These are phyloP conservation scores for Westerdykella ornata DNA, from an alignment of 2,329 filamentous ascomycete species.

Conservation along the genomic window DNA sequence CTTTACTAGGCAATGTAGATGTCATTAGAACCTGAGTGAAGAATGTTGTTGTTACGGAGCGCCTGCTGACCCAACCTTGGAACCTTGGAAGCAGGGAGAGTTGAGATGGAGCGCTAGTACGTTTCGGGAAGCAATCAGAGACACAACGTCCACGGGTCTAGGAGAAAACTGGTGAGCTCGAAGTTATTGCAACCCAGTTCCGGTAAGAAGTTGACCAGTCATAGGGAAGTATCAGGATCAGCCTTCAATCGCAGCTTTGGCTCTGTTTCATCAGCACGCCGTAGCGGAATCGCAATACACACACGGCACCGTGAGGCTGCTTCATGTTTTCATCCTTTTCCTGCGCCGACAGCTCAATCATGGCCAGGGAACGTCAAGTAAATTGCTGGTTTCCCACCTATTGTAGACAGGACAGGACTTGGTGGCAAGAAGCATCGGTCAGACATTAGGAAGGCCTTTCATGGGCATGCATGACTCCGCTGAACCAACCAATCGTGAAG, in stretches of 20 bases:
- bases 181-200: no score
- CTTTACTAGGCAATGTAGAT: no score
- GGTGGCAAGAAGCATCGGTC: conserved; percentile 52
- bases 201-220: not conserved
- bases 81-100: no score
- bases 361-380: conserved; percentile 45
- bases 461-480: conserved; percentile 52
- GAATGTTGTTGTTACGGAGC: no score
- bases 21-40: no score
- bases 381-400: conserved; percentile 51
- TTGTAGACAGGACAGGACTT: conserved; percentile 52
- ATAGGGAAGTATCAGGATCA: not conserved
- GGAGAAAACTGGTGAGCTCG: not conserved
- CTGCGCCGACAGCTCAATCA: conserved; percentile 47
- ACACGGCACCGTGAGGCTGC: no score
- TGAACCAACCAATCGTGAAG: conserved; percentile 49
- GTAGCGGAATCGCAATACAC: no score
- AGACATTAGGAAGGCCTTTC: conserved; percentile 44
- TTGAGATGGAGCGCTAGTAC: no score
- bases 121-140: no score
- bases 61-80: no score
- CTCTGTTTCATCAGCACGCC: no score
- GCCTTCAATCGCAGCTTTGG: not conserved
- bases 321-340: conserved; percentile 49
- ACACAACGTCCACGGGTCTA: not conserved